Base-by-base conservation (phyloP, 2,329 filamentous ascomycete species). In the Claviceps purpurea region DNA sequence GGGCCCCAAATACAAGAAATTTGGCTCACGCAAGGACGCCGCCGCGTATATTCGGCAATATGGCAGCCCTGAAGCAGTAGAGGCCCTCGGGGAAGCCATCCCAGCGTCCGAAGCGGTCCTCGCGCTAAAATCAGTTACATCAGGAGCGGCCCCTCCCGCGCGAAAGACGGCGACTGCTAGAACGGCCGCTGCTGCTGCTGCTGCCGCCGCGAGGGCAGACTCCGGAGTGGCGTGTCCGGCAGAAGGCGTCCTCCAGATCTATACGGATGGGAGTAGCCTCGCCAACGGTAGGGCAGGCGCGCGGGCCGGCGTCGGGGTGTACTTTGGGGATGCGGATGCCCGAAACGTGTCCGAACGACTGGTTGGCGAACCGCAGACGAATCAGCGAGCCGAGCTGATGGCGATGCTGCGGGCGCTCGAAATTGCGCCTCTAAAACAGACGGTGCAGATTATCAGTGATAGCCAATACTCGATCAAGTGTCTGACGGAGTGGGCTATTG, bases 341-440 rank as follows among this genome's bases (percentile, higher is more conserved):
- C 74, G 81, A 57, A 84, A 83, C 62, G 65, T 95, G 24, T 87
- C 87, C 13, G 89, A 94, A 67, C 81, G 82, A 4, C 77, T 96
- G 2, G 69, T 75, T 50, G 89, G 89, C 49, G 73, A 76, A 16
- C 74, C 76, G 10, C 93, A 97, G 68, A 97, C 93, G 1, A 98
- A 98, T 65, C 89, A 97, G 66, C 86, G 93, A 3, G 93, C 91
- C n/a, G 93, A 98, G 70, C 74, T 98, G 54, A 90, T 87, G 24
- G 93, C 89, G 7, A 85, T 97, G 56, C 73, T 87, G 34, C 85
- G 90, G 53, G 90, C 90, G 0, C 74, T 97, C 22, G 82, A 96
- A 61, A 78, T 84, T 46, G 81, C 84, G 2, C 83, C 87, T 0
- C 69, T 78, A 16, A 74, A 83, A 53, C 77, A 85, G 53, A 74